Evolutionary conservation across 1,284 basidiomycete species (phyloP).

Genomic region (Ustilago tritici): DNA sequence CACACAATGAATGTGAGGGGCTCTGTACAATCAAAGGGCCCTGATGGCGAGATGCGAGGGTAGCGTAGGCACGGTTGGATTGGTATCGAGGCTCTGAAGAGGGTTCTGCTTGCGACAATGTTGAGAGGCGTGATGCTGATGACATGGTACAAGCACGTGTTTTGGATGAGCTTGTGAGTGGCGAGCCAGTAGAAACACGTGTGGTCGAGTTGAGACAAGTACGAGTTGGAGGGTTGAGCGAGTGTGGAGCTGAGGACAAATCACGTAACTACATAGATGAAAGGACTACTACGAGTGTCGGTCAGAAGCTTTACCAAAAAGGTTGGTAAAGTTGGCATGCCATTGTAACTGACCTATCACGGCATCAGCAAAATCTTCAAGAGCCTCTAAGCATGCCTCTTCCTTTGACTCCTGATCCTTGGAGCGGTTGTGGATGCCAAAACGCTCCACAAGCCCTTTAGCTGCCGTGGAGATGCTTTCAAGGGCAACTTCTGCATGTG

Average conservation of each 20-base stretch:
- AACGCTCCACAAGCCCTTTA: too few relatives aligned
- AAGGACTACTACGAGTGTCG: too few relatives aligned
- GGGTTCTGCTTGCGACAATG: conserved; percentile 10
- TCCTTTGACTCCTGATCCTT: too few relatives aligned
- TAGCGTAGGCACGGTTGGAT: conserved; percentile 28
- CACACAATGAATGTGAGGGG: conserved; percentile 12
- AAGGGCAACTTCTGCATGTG: too few relatives aligned
- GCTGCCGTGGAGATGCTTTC: too few relatives aligned
- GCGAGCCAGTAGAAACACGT: conserved; percentile 14
- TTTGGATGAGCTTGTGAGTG: conserved; percentile 19
- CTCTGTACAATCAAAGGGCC: conserved; percentile 13
- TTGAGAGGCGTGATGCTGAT: conserved; percentile 22
- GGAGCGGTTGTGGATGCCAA: too few relatives aligned
- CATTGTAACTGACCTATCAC: too few relatives aligned
- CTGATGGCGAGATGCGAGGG: conserved; percentile 18
- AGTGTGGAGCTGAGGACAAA: conserved; percentile 11
- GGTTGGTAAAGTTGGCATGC: too few relatives aligned
- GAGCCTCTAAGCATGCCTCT: too few relatives aligned
- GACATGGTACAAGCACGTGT: conserved; percentile 38
- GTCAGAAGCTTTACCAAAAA: too few relatives aligned
- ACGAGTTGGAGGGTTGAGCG: conserved; percentile 13
- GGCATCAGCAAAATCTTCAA: too few relatives aligned
- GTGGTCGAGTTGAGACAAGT: conserved; percentile 38
- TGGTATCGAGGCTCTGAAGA: conserved; percentile 9
- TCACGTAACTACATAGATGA: too few relatives aligned